Evolutionary conservation across 2,329 filamentous ascomycete genomes (phyloP).

Genomic region (Rugonectria rugulosa): DNA sequence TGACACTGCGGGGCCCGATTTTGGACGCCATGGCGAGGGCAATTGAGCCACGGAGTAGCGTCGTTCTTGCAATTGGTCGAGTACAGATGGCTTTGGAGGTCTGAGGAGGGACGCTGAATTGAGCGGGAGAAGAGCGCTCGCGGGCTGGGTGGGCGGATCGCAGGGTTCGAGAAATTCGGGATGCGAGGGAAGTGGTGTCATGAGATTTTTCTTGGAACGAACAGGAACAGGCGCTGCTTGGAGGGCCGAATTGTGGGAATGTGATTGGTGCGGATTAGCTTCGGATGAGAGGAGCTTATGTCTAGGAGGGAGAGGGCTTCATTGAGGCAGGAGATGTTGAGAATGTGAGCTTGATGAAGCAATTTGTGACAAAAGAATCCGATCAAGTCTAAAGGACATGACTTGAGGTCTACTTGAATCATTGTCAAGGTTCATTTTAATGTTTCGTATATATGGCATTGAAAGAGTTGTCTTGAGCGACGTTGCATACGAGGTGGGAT

Average conservation of each 20-base stretch:
- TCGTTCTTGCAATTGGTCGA: no score
- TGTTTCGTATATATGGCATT: no score
- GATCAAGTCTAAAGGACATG: no score
- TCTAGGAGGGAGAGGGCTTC: neutral
- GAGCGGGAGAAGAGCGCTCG: slow-evolving; percentile 5
- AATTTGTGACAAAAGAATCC: no score
- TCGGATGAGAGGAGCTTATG: slow-evolving; percentile 42
- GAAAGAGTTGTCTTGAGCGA: no score
- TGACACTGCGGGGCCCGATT: slow-evolving; percentile 71
- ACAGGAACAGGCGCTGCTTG: slow-evolving; percentile 19
- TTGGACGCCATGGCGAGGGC: slow-evolving; percentile 49
- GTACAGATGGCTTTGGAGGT: no score
- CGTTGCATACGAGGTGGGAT: no score
- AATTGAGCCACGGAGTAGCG: no score
- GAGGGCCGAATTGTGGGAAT: slow-evolving; percentile 37
- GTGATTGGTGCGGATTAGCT: slow-evolving; percentile 49
- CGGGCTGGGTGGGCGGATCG: slow-evolving; percentile 14
- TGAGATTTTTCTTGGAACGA: slow-evolving; percentile 47
- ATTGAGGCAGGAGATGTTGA: neutral
- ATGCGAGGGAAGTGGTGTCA: slow-evolving; percentile 42
- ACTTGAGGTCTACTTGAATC: no score
- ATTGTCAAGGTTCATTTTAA: no score
- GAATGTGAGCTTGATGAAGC: no score
- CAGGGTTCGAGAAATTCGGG: slow-evolving; percentile 29
- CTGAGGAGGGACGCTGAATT: slow-evolving; percentile 4